These are phyloP conservation scores for Exserohilum rostratum DNA, from an alignment of 2,329 filamentous ascomycete genomes.

Conservation along the genomic window DNA sequence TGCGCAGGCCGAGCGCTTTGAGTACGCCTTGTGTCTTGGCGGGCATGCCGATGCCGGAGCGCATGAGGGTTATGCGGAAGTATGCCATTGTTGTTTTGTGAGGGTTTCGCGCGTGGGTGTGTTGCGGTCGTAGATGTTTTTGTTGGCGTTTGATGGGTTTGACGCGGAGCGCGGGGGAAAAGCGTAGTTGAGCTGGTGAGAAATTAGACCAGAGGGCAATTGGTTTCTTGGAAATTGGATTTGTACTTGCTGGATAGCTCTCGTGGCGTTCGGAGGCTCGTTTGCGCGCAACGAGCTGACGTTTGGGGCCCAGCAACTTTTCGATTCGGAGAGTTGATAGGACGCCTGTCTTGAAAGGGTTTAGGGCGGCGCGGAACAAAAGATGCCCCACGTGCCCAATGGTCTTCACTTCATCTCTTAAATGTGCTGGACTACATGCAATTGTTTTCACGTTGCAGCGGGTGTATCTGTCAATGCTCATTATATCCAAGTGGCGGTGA, in stretches of 20 bases:
- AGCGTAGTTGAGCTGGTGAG: not conserved
- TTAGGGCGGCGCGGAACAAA: conserved; percentile 9
- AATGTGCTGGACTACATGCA: not conserved
- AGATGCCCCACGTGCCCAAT: conserved; percentile 18
- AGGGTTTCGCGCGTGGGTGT: conserved; percentile 1
- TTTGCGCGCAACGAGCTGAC: not conserved
- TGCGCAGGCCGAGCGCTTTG: conserved; percentile 81
- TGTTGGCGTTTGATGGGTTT: not conserved
- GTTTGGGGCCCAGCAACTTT: conserved; percentile 11
- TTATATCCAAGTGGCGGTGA: conserved; percentile 19
- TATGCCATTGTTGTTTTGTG: conserved; percentile 64
- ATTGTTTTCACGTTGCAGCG: not conserved
- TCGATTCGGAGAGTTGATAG: conserved; percentile 15
- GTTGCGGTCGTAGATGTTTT: not conserved
- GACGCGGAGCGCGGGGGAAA: not conserved
- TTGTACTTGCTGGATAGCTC: conserved; percentile 7
- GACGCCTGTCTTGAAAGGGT: conserved; percentile 16
- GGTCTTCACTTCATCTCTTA: conserved; percentile 11
- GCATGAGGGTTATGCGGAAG: conserved; percentile 90
- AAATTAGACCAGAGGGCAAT: not conserved
- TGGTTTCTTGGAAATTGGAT: too few relatives aligned
- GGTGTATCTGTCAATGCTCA: not conserved
- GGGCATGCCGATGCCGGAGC: conserved; percentile 85
- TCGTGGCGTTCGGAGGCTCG: conserved; percentile 5
- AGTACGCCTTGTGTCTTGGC: conserved; percentile 80